Evolutionary conservation across 2,329 filamentous ascomycete species (phyloP).

Genomic region (Aurifilum marmelostoma): DNA sequence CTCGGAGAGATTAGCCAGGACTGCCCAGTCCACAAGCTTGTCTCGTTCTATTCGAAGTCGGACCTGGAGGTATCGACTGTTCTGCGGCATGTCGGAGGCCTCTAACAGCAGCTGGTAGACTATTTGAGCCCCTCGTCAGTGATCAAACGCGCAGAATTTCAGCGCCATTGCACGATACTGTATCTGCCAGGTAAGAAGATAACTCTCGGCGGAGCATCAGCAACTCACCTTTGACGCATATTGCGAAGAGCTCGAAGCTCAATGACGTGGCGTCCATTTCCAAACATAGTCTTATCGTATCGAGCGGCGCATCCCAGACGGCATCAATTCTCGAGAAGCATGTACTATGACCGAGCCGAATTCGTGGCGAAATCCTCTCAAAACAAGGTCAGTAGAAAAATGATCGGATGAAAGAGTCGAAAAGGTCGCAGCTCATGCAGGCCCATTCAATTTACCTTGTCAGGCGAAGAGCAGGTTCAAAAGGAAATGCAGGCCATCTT

Average conservation of each 20-base stretch:
- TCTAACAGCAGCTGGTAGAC: constrained; percentile 22
- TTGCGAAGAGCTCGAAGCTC: constrained; percentile 25
- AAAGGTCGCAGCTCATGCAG: background rate
- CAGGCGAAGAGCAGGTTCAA: background rate
- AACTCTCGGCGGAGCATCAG: background rate
- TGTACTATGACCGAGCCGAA: background rate
- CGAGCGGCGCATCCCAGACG: background rate
- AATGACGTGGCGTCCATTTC: constrained; percentile 15
- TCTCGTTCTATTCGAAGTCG: constrained; percentile 21
- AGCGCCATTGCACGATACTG: no score
- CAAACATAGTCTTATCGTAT: background rate
- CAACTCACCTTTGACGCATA: constrained; percentile 21
- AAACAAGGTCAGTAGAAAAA: background rate
- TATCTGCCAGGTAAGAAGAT: background rate
- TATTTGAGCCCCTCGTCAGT: background rate
- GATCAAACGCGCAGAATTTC: background rate
- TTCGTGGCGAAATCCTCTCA: background rate
- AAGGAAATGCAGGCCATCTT: background rate
- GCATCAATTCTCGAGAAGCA: background rate
- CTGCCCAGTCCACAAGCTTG: constrained; percentile 21
- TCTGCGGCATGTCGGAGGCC: constrained; percentile 19
- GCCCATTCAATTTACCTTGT: background rate
- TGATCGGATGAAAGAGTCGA: background rate
- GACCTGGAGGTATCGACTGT: constrained; percentile 12
- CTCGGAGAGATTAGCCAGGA: constrained; percentile 20